Evolutionary conservation across 768 basidiomycete genomes (phyloP).

Genomic region (Mycena belliarum): DNA sequence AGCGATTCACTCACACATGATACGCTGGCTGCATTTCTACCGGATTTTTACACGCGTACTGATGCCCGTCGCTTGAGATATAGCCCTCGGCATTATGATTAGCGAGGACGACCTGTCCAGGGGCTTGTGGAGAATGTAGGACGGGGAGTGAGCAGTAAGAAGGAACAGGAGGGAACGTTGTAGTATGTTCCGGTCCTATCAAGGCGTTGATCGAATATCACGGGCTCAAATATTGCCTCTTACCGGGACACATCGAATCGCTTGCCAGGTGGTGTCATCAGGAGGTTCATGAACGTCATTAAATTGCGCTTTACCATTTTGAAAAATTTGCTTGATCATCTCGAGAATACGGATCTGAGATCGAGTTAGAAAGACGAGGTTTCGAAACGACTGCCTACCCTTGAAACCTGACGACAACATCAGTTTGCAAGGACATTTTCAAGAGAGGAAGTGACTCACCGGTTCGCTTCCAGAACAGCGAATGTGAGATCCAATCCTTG

Average conservation of each 20-base stretch:
- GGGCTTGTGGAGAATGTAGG: constrained; percentile 43
- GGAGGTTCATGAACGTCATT: background rate
- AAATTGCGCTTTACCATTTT: constrained; percentile 47
- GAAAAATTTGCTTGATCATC: constrained; percentile 55
- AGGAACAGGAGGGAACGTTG: constrained; percentile 41
- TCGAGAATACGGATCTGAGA: constrained; percentile 57
- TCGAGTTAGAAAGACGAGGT: background rate
- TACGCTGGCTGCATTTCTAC: constrained; percentile 52
- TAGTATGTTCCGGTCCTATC: constrained; percentile 53
- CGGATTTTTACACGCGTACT: constrained; percentile 56
- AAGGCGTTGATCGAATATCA: background rate
- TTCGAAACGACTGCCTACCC: constrained; percentile 31
- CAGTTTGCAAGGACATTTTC: background rate
- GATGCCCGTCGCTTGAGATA: constrained; percentile 57
- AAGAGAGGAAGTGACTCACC: background rate
- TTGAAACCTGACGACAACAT: constrained; percentile 47
- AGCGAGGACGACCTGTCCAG: constrained; percentile 14
- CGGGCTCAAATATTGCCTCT: background rate
- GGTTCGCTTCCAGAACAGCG: constrained; percentile 52
- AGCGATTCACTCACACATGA: constrained; percentile 50
- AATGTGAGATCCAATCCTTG: constrained; percentile 58
- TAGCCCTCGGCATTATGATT: constrained; percentile 40
- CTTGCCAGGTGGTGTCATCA: constrained; percentile 25
- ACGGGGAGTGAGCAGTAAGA: constrained; percentile 57
- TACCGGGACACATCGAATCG: constrained; percentile 55